A percentile compares a stretch with the other conserved stretches of the same genome.
phyloP scores from a whole-genome alignment of 2,329 filamentous ascomycete species.

The Clonostachys rhizophaga region DNA sequence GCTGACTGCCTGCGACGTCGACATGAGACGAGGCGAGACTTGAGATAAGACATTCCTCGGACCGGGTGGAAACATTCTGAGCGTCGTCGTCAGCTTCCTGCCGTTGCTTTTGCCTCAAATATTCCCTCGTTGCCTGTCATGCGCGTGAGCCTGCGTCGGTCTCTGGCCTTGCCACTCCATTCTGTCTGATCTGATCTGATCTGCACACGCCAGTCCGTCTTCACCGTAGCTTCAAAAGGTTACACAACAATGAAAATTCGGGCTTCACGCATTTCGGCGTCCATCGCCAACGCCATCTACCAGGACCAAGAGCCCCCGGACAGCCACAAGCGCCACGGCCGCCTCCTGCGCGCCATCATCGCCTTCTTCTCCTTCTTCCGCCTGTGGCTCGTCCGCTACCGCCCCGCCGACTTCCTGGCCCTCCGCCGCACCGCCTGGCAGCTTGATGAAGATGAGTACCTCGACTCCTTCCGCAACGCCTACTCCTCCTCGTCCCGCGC shows the following conservation, averaged over 20 bases:
- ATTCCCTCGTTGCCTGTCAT: too few relatives aligned
- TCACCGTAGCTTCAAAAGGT: background rate
- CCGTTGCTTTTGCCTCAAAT: too few relatives aligned
- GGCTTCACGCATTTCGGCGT: slow-evolving; percentile 41
- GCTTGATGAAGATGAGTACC: slow-evolving; percentile 29
- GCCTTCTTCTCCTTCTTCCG: slow-evolving; percentile 19
- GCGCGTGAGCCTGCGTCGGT: too few relatives aligned
- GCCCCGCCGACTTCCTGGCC: slow-evolving; percentile 10
- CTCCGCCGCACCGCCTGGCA: slow-evolving; percentile 11
- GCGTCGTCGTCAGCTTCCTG: too few relatives aligned
- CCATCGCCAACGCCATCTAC: slow-evolving; percentile 43
- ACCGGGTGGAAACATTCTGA: background rate
- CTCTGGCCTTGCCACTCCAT: too few relatives aligned
- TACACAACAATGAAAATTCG: slow-evolving; percentile 5
- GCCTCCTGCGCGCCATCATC: slow-evolving; percentile 8
- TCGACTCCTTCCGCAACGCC: slow-evolving; percentile 21
- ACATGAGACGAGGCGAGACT: too few relatives aligned
- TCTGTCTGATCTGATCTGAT: too few relatives aligned
- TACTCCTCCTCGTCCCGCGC: slow-evolving; percentile 8
- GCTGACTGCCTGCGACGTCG: too few relatives aligned
- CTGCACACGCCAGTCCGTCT: too few relatives aligned
- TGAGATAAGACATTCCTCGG: too few relatives aligned
- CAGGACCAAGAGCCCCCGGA: background rate
- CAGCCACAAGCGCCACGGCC: background rate
- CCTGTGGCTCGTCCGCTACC: slow-evolving; percentile 13